These are phyloP conservation scores for Tricladium varicosporioides DNA, from an alignment of 2,329 filamentous ascomycete species.

Conservation along the genomic window DNA sequence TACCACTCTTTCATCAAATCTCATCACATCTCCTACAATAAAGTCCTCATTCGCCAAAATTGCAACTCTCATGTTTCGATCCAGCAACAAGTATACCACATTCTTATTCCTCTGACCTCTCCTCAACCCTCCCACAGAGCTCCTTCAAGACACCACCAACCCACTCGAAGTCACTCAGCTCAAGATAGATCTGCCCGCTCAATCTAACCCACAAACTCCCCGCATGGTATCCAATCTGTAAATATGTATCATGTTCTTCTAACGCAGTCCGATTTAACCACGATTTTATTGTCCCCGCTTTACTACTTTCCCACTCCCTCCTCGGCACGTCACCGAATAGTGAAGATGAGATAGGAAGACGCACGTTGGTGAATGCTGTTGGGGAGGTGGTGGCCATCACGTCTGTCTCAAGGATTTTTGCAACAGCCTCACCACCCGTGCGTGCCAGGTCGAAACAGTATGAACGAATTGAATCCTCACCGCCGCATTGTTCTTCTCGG, in stretches of 20 bases:
- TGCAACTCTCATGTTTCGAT: too few relatives aligned
- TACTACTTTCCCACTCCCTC: slow-evolving; percentile 29
- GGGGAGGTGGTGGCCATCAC: slow-evolving; percentile 54
- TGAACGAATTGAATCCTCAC: slow-evolving; percentile 64
- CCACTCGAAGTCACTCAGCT: slow-evolving; percentile 73
- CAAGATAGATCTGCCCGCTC: slow-evolving; percentile 80
- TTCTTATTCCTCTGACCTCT: too few relatives aligned
- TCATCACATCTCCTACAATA: too few relatives aligned
- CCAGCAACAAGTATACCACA: too few relatives aligned
- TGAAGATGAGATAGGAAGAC: slow-evolving; percentile 56
- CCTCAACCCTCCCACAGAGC: slow-evolving; percentile 49
- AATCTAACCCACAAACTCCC: slow-evolving; percentile 68
- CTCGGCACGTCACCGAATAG: slow-evolving; percentile 18
- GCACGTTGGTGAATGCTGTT: slow-evolving; percentile 72
- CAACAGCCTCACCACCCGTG: slow-evolving; percentile 58
- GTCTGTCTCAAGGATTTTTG: slow-evolving; percentile 64
- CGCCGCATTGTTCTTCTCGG: slow-evolving; percentile 65
- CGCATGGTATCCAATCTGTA: slow-evolving; percentile 53
- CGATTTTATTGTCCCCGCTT: slow-evolving; percentile 56
- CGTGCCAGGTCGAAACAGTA: slow-evolving; percentile 65
- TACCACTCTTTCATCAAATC: too few relatives aligned
- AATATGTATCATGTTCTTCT: slow-evolving; percentile 64
- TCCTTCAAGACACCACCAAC: slow-evolving; percentile 43
- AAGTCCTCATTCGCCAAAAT: too few relatives aligned
- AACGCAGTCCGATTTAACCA: slow-evolving; percentile 41